These are phyloP conservation scores for Amanita jacksonii DNA, from an alignment of 768 basidiomycete species.

Conservation along the genomic window DNA sequence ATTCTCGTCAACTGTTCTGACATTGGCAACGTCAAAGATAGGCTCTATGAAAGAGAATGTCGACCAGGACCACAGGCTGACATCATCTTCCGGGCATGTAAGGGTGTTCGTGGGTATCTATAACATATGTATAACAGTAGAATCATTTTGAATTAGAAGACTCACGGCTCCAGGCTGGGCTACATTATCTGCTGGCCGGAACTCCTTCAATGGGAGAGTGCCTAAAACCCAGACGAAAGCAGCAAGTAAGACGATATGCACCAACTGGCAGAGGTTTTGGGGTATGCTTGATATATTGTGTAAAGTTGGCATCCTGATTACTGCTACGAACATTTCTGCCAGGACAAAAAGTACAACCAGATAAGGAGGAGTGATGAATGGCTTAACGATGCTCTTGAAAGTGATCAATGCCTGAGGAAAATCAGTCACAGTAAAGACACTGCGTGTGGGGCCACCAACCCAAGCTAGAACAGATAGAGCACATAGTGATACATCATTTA, in stretches of 20 bases:
- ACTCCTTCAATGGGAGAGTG: constrained; percentile 41
- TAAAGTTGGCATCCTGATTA: constrained; percentile 4
- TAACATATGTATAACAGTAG: constrained; percentile 1
- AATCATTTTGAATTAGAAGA: constrained; percentile 3
- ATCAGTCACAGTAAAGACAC: constrained; percentile 2
- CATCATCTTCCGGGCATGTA: constrained; percentile 58
- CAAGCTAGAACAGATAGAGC: constrained; percentile 33
- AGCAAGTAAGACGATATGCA: constrained; percentile 23
- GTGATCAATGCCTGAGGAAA: constrained; percentile 34
- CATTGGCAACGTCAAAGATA: constrained; percentile 41
- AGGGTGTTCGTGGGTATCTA: constrained; percentile 40
- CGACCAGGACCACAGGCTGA: constrained; percentile 56
- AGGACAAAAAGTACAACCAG: constrained; percentile 34
- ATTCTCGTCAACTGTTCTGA: constrained; percentile 36
- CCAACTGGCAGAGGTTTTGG: not conserved
- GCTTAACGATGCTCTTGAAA: constrained; percentile 27
- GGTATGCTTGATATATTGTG: not conserved
- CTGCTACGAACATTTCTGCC: constrained; percentile 20
- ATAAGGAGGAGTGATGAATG: constrained; percentile 45
- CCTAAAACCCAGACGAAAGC: constrained; percentile 42
- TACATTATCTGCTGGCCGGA: constrained; percentile 37
- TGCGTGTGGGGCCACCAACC: constrained; percentile 28
- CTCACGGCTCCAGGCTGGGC: constrained; percentile 40
- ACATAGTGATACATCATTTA: constrained; percentile 15
- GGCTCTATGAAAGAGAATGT: constrained; percentile 59